Base-by-base conservation (phyloP, 352 stramenopile genomes). In the Phytophthora agathidicida region DNA sequence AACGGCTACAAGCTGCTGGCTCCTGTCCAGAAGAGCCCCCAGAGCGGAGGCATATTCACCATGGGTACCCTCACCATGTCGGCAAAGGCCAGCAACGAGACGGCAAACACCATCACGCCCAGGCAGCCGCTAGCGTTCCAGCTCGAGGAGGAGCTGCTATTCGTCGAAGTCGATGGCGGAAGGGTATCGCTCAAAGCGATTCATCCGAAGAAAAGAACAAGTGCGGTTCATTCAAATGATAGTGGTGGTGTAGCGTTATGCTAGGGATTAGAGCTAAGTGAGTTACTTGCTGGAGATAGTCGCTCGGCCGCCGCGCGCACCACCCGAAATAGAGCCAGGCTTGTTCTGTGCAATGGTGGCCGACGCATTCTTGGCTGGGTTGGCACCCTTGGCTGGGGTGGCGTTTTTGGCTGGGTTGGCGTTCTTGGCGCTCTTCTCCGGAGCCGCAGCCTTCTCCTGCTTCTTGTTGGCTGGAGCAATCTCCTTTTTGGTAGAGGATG, bases 21-120 rank as follows among this genome's bases (percentile, higher is more conserved):
- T 2, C 75, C 75, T 11, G 65, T 82, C 23, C 71, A 74, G 23
- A 82, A 76, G 14, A 69, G 72, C 0, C 61, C 52, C 14, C 72
- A 81, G 56, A 84, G 65, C 39, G 60, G 56, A n/a, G 66, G 72
- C 56, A 84, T 82, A 65, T 84, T 84, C 51, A 84, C 71, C 7
- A 80, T 84, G 58, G 75, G 71, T 26, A 84, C 75, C 0, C 69
- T 84, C 52, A 84, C 75, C 16, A 58, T 82, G 58, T 84, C 75
- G 39, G 55, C 71, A 3, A 77, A 68, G 63, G 45, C 71, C 24
- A 66, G 46, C 24, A 84, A 84, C 63, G 45, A 80, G 59, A 78
- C 69, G 9, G 60, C 36, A 0, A 67, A 74, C 24, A 63, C 50
- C 20, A 68, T 80, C 37, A 77, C 62, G 19, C 55, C 69, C 36